Evolutionary conservation across 2,329 filamentous ascomycete species (phyloP).

Genomic region (Alternaria burnsii): DNA sequence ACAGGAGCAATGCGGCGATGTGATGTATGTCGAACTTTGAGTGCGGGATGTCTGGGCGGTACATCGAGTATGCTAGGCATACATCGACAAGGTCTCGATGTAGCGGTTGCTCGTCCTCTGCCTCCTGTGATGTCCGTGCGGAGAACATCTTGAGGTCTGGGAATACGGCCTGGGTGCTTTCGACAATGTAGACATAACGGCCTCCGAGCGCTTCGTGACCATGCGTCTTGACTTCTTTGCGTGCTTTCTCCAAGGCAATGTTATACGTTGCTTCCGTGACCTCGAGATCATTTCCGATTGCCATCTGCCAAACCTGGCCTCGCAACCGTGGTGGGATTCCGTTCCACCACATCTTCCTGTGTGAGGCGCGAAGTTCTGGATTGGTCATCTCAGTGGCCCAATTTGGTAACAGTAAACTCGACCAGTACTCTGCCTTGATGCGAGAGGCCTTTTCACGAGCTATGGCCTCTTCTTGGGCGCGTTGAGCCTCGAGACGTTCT

Average conservation of each 20-base stretch:
- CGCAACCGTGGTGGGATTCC: conserved; percentile 76
- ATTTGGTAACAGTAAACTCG: conserved; percentile 76
- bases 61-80: conserved; percentile 81
- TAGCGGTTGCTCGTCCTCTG: conserved; percentile 66
- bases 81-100: conserved; percentile 75
- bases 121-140: conserved; percentile 37
- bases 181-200: conserved; percentile 38
- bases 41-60: conserved; percentile 82
- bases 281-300: conserved; percentile 77
- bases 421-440: conserved; percentile 70
- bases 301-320: conserved; percentile 73
- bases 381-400: conserved; percentile 73
- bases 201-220: conserved; percentile 52
- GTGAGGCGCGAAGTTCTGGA: conserved; percentile 36
- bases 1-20: conserved; percentile 75
- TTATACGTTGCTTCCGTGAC: conserved; percentile 73
- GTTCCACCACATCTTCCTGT: conserved; percentile 81
- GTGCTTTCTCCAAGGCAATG: conserved; percentile 73
- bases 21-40: conserved; percentile 74
- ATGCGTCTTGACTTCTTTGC: conserved; percentile 65
- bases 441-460: conserved; percentile 61
- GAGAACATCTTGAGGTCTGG: conserved; percentile 78
- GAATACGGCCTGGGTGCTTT: conserved; percentile 73
- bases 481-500: conserved; percentile 46
- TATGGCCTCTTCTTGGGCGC: conserved; percentile 60